Evolutionary conservation across 2,329 filamentous ascomycete genomes (phyloP).

Genomic region (Trichoderma koningiopsis): DNA sequence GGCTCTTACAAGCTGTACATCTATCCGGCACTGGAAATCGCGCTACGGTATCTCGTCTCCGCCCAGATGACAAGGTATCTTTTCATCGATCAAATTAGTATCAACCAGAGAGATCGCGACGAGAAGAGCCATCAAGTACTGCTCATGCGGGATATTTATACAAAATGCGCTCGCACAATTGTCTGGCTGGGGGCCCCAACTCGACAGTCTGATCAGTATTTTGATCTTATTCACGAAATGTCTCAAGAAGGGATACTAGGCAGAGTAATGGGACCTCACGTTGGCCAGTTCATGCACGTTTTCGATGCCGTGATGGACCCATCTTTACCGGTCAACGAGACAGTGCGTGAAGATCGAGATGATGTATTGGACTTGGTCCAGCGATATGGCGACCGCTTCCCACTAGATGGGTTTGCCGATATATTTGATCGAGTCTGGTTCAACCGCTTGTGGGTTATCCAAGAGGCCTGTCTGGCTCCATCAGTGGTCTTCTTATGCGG

Average conservation of each 20-base stretch:
- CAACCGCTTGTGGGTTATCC: slow-evolving; percentile 40
- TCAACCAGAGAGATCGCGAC: slow-evolving; percentile 33
- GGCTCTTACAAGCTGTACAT: slow-evolving; percentile 30
- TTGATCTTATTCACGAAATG: slow-evolving; percentile 29
- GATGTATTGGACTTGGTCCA: slow-evolving; percentile 34
- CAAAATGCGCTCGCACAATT: slow-evolving; percentile 30
- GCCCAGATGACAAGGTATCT: slow-evolving; percentile 26
- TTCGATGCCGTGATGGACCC: slow-evolving; percentile 38
- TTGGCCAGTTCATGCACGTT: slow-evolving; percentile 31
- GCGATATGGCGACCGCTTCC: slow-evolving; percentile 31
- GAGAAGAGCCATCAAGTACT: slow-evolving; percentile 36
- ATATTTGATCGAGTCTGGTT: slow-evolving; percentile 38
- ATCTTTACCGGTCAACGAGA: slow-evolving; percentile 27
- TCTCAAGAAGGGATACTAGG: slow-evolving; percentile 30
- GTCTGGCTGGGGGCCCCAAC: slow-evolving; percentile 36
- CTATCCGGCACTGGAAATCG: slow-evolving; percentile 36
- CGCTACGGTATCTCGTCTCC: slow-evolving; percentile 31
- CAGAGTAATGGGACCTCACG: slow-evolving; percentile 33
- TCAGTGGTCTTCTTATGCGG: slow-evolving; percentile 36
- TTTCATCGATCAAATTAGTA: slow-evolving; percentile 40
- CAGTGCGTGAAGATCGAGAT: slow-evolving; percentile 33
- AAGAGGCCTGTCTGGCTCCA: slow-evolving; percentile 37
- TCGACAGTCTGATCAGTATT: slow-evolving; percentile 30
- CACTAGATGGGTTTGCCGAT: slow-evolving; percentile 34
- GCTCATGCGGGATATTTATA: slow-evolving; percentile 38